Conservation (phyloP, 2,329 filamentous ascomycete genomes). For the Sporothrix schenckii region DNA sequence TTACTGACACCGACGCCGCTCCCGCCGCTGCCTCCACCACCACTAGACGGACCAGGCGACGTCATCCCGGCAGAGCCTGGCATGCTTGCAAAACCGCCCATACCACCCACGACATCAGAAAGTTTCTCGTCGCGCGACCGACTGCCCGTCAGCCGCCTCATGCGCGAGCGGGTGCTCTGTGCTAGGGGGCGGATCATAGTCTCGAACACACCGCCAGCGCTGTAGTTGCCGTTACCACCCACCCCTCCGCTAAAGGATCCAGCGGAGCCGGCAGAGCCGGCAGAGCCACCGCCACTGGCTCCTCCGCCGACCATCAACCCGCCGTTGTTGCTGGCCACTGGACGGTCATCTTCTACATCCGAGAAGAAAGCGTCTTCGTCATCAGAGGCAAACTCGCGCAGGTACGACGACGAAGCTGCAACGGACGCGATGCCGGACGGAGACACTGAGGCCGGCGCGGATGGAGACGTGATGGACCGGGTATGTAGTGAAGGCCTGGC, state of each 20-base stretch:
- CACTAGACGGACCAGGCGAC: not conserved
- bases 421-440: conserved; percentile 66
- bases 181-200: conserved; percentile 63
- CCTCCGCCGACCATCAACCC: not conserved
- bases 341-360: conserved; percentile 68
- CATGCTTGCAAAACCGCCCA: not conserved
- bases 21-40: not conserved
- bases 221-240: conserved; percentile 10
- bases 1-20: not conserved
- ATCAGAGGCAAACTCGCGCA: conserved; percentile 69
- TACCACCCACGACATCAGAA: conserved; percentile 28
- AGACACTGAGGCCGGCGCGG: conserved; percentile 48
- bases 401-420: conserved; percentile 59
- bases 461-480: conserved; percentile 83
- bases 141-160: conserved; percentile 65
- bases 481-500: conserved; percentile 71
- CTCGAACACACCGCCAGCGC: conserved; percentile 51
- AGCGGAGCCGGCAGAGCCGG: not conserved
- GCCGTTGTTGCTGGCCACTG: conserved; percentile 35
- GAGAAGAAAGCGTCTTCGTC: conserved; percentile 83
- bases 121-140: conserved; percentile 45
- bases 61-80: not conserved
- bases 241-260: conserved; percentile 6
- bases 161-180: conserved; percentile 60
- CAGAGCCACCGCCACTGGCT: not conserved